These are phyloP conservation scores for Wallacemonas rigidus DNA, from an alignment of 208 protist species.

Conservation along the genomic window DNA sequence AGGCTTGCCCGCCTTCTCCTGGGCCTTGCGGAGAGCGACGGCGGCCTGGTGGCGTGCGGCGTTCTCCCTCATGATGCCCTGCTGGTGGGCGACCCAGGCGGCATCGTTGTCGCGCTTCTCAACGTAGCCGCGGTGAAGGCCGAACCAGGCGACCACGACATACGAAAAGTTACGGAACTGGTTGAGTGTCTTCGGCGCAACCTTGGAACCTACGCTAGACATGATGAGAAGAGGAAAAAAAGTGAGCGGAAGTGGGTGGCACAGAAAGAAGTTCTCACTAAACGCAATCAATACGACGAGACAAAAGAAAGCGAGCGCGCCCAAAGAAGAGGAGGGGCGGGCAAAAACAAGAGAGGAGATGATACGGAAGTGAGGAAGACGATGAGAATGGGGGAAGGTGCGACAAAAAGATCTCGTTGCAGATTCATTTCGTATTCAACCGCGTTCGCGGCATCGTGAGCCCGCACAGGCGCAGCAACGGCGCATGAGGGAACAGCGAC, in stretches of 20 bases:
- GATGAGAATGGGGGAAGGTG: neutral
- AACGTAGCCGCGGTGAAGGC: slow-evolving; percentile 74
- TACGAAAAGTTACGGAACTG: slow-evolving; percentile 89
- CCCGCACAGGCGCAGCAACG: no score
- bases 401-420: neutral
- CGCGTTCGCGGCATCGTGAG: no score
- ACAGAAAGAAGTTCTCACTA: slow-evolving; percentile 5
- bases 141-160: slow-evolving; percentile 77
- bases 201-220: slow-evolving; percentile 64
- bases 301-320: neutral
- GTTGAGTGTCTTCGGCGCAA: slow-evolving; percentile 82
- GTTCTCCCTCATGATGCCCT: slow-evolving; percentile 63
- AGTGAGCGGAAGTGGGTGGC: neutral
- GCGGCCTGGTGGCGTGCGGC: slow-evolving; percentile 61
- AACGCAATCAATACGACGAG: neutral
- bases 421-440: no score
- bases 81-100: slow-evolving; percentile 73
- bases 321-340: slow-evolving; percentile 11
- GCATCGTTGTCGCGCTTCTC: slow-evolving; percentile 85
- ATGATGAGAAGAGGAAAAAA: slow-evolving; percentile 16
- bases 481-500: no score
- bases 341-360: neutral
- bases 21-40: slow-evolving; percentile 34
- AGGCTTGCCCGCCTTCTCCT: slow-evolving; percentile 21
- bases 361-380: neutral